Conservation (phyloP, 2,329 filamentous ascomycete species). For the Penicillium glabrum region DNA sequence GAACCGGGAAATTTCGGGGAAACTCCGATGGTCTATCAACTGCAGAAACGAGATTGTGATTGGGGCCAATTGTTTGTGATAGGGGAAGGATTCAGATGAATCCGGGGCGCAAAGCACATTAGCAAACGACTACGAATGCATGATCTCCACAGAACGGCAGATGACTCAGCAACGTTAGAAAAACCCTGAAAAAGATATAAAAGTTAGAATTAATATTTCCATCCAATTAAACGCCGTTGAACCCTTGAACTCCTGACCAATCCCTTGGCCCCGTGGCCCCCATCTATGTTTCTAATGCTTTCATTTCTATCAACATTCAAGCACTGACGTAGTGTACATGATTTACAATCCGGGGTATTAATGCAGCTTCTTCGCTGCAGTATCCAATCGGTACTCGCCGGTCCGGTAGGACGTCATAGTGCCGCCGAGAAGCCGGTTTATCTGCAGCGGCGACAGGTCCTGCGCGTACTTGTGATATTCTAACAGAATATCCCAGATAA, state of each 20-base stretch:
- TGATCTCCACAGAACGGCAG: background rate
- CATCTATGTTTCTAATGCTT: background rate
- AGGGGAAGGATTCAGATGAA: background rate
- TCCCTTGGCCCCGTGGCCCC: background rate
- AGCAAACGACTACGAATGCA: background rate
- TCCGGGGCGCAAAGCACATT: background rate
- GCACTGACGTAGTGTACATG: background rate
- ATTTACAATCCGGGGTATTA: constrained; percentile 1
- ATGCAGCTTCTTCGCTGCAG: background rate
- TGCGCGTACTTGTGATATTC: constrained; percentile 35
- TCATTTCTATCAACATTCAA: background rate
- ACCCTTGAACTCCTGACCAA: background rate
- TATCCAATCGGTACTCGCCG: constrained; percentile 7
- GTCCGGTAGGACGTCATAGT: constrained; percentile 28
- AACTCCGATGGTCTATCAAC: background rate
- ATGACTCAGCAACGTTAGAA: background rate
- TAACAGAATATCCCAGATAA: constrained; percentile 36
- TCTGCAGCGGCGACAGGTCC: constrained; percentile 20
- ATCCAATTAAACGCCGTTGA: background rate
- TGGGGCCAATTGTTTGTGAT: background rate
- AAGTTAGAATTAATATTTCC: background rate
- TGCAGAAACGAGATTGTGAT: background rate
- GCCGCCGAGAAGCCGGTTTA: constrained; percentile 31
- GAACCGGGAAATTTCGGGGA: background rate
- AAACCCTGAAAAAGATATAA: background rate